These are phyloP conservation scores for Mycena sanguinolenta DNA, from an alignment of 768 basidiomycete species.

Conservation along the genomic window DNA sequence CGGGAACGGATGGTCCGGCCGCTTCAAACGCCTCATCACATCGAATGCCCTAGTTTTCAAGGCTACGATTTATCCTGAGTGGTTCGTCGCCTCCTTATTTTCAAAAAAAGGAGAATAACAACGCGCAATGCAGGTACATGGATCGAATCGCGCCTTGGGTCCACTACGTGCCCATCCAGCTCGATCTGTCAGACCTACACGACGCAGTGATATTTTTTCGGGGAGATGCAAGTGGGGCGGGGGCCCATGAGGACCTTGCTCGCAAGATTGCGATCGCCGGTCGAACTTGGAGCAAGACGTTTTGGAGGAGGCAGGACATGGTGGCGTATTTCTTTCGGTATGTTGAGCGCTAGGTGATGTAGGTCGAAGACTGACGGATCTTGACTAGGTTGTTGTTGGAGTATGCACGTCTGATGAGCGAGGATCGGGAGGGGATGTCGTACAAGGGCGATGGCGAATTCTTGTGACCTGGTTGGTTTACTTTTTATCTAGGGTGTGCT, in stretches of 20 bases:
- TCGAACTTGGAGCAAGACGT: slow-evolving; percentile 60
- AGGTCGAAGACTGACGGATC: neutral
- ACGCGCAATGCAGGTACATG: slow-evolving; percentile 57
- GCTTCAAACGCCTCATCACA: slow-evolving; percentile 75
- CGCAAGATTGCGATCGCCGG: slow-evolving; percentile 66
- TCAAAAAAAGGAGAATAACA: neutral
- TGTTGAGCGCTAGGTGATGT: slow-evolving; percentile 29
- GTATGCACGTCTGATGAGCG: slow-evolving; percentile 62
- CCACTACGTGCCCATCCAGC: slow-evolving; percentile 79
- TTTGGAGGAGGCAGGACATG: slow-evolving; percentile 69
- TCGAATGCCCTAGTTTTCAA: slow-evolving; percentile 77
- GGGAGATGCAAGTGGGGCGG: slow-evolving; percentile 68
- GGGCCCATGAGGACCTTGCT: slow-evolving; percentile 72
- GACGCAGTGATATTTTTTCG: slow-evolving; percentile 83
- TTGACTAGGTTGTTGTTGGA: slow-evolving; percentile 61
- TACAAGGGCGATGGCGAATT: slow-evolving; percentile 34
- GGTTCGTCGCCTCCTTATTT: slow-evolving; percentile 51
- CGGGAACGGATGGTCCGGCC: slow-evolving; percentile 78
- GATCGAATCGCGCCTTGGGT: slow-evolving; percentile 77
- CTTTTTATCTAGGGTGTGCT: too few species aligned
- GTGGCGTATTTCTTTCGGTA: slow-evolving; percentile 66
- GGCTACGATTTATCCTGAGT: slow-evolving; percentile 80
- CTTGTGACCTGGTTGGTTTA: neutral
- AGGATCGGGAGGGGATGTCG: slow-evolving; percentile 56
- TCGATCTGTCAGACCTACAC: slow-evolving; percentile 76